Percentiles rank a stretch among this genome's conserved stretches.
Evolutionary conservation across 257 asterid genomes (phyloP).

Genomic region (Nicotiana paniculata): DNA sequence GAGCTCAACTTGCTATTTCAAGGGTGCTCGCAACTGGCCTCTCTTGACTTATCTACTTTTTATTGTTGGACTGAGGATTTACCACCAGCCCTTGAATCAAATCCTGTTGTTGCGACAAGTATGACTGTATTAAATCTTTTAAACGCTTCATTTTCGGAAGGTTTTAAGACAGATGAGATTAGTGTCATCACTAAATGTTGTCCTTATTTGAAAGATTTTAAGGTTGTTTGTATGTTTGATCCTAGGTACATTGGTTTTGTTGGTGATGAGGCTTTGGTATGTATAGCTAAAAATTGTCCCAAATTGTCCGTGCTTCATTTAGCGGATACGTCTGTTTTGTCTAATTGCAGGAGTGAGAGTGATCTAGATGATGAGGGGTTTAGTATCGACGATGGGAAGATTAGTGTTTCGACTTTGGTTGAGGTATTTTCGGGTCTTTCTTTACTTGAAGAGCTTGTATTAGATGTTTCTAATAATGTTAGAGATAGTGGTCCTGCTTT

Average conservation of each 20-base stretch:
- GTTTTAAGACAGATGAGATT: slow-evolving; percentile 67
- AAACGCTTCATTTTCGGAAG: slow-evolving; percentile 72
- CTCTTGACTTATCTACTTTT: slow-evolving; percentile 57
- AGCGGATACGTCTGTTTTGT: slow-evolving; percentile 57
- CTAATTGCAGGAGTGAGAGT: slow-evolving; percentile 41
- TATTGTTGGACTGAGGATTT: slow-evolving; percentile 94
- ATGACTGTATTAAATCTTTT: slow-evolving; percentile 52
- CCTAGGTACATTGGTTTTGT: slow-evolving; percentile 67
- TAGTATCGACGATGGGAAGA: slow-evolving; percentile 48
- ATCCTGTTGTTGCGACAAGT: slow-evolving; percentile 30
- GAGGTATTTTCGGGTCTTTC: slow-evolving; percentile 75
- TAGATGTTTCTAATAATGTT: slow-evolving; percentile 67
- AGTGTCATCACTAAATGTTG: slow-evolving; percentile 49
- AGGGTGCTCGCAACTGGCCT: slow-evolving; percentile 17
- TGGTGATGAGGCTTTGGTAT: slow-evolving; percentile 56
- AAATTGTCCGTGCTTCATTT: slow-evolving; percentile 57
- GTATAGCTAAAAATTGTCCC: slow-evolving; percentile 52
- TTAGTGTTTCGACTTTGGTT: slow-evolving; percentile 50
- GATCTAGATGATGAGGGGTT: slow-evolving; percentile 48
- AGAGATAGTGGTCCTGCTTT: slow-evolving; percentile 72
- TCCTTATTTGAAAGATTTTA: slow-evolving; percentile 50
- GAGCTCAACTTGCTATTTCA: slow-evolving; percentile 48
- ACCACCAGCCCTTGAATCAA: slow-evolving; percentile 43
- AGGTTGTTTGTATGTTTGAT: slow-evolving; percentile 68
- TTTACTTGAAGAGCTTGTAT: slow-evolving; percentile 51